A percentile compares a stretch with the other conserved stretches of the same genome.
Evolutionary conservation across 2,329 filamentous ascomycete species (phyloP).

Genomic region (Paecilomyces sp.): DNA sequence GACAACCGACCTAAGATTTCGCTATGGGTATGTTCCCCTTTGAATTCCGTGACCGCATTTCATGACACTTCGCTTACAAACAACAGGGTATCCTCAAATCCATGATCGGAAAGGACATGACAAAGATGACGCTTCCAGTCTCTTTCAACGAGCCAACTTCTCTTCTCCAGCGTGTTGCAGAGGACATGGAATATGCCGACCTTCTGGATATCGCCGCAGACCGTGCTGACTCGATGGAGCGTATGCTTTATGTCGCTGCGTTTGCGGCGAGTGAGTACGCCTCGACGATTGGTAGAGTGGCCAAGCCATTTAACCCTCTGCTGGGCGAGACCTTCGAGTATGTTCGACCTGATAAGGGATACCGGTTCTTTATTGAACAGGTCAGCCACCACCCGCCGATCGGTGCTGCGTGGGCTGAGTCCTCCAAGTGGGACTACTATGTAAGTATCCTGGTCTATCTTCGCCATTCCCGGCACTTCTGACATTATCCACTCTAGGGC

Average conservation of each 20-base stretch:
- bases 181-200: conserved; percentile 97
- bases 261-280: conserved; percentile 97
- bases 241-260: conserved; percentile 87
- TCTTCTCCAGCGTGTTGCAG: conserved; percentile 83
- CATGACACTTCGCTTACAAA: background rate
- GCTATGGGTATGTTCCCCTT: conserved; percentile 67
- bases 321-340: conserved; percentile 97
- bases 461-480: conserved; percentile 7
- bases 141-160: conserved; percentile 99
- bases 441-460: conserved; percentile 26
- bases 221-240: conserved; percentile 77
- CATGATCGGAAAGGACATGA: conserved; percentile 99
- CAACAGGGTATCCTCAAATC: conserved; percentile 86
- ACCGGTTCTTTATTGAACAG: conserved; percentile 97
- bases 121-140: conserved; percentile 96
- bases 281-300: conserved; percentile 91
- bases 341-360: conserved; percentile 89
- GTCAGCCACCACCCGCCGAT: conserved; percentile 96
- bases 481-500: conserved; percentile 47
- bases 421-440: conserved; percentile 90
- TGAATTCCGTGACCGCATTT: too few species aligned
- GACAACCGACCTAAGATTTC: conserved; percentile 92
- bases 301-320: conserved; percentile 96
- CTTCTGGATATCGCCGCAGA: conserved; percentile 84
- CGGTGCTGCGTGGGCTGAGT: conserved; percentile 87